Conservation (phyloP, 164 flowering plant species). For the Chimonanthus praecox region DNA sequence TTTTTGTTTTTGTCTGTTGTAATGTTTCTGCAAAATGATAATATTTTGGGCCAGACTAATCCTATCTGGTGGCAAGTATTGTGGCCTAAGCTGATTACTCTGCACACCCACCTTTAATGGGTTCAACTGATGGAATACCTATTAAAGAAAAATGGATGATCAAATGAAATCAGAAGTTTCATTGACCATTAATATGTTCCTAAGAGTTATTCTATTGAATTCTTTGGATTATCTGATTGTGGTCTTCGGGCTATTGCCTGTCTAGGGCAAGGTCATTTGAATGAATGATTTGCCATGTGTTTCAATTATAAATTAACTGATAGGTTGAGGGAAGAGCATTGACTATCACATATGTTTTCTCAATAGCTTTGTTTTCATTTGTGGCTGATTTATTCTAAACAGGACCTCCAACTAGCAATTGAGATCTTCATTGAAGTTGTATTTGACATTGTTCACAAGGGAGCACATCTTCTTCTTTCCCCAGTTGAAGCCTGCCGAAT, state of each 20-base stretch:
- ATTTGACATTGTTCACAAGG: conserved; percentile 78
- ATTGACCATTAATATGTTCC: neutral
- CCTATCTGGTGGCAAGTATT: no score
- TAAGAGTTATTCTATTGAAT: neutral
- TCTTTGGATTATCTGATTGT: neutral
- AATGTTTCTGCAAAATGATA: no score
- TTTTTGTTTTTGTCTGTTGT: no score
- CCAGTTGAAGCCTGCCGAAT: conserved; percentile 47
- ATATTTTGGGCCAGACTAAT: no score
- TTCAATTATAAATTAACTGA: no score
- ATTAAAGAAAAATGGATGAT: neutral
- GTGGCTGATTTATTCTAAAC: conserved; percentile 11
- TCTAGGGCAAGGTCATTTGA: neutral
- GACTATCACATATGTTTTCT: neutral
- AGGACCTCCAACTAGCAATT: conserved; percentile 92
- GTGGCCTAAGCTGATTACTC: neutral
- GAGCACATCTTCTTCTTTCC: conserved; percentile 65
- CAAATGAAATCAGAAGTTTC: neutral
- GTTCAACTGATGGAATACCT: neutral
- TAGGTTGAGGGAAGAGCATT: neutral
- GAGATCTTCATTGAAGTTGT: conserved; percentile 81
- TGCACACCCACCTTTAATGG: neutral
- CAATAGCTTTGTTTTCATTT: neutral
- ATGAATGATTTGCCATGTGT: neutral
- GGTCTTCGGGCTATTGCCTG: neutral